Percentiles rank a stretch among this genome's conserved stretches.
These are phyloP conservation scores for Beauveria pseudobassiana DNA, from an alignment of 2,329 filamentous ascomycete genomes.

Conservation along the genomic window DNA sequence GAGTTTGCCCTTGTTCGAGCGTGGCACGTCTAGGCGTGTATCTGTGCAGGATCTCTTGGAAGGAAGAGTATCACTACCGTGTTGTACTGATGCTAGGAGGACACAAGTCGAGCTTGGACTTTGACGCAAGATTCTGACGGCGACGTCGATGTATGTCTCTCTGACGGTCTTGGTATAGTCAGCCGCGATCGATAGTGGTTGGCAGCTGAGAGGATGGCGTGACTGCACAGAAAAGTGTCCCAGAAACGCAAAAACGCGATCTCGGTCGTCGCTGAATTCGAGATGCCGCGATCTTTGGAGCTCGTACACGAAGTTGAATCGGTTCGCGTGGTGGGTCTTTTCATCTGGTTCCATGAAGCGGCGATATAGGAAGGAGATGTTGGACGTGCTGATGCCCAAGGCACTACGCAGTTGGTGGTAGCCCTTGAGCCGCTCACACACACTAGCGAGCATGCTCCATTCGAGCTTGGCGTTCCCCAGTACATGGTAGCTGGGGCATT, in stretches of 20 bases:
- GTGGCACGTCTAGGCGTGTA: neutral
- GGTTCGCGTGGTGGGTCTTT: slow-evolving; percentile 17
- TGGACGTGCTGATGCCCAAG: slow-evolving; percentile 25
- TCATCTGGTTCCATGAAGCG: slow-evolving; percentile 28
- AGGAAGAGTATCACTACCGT: neutral
- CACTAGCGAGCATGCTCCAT: slow-evolving; percentile 25
- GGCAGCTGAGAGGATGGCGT: slow-evolving; percentile 14
- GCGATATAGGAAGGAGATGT: slow-evolving; percentile 24
- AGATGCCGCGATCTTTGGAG: slow-evolving; percentile 28
- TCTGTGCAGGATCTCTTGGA: neutral
- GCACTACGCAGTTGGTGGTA: slow-evolving; percentile 25
- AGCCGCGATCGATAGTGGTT: slow-evolving; percentile 8
- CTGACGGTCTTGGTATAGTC: slow-evolving; percentile 24
- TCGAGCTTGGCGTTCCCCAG: slow-evolving; percentile 26
- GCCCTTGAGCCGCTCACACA: slow-evolving; percentile 22
- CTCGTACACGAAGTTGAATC: slow-evolving; percentile 28
- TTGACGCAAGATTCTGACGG: slow-evolving; percentile 21
- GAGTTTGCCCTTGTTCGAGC: neutral
- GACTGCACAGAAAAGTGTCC: slow-evolving; percentile 27
- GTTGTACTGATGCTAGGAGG: slow-evolving; percentile 23
- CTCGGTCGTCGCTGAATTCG: slow-evolving; percentile 24
- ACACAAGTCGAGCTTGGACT: slow-evolving; percentile 20
- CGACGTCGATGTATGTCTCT: slow-evolving; percentile 28
- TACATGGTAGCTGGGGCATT: slow-evolving; percentile 24
- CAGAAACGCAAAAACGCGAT: slow-evolving; percentile 29